Evolutionary conservation across 2,329 filamentous ascomycete species (phyloP).

Genomic region (Arthrobotrys entomopaga): DNA sequence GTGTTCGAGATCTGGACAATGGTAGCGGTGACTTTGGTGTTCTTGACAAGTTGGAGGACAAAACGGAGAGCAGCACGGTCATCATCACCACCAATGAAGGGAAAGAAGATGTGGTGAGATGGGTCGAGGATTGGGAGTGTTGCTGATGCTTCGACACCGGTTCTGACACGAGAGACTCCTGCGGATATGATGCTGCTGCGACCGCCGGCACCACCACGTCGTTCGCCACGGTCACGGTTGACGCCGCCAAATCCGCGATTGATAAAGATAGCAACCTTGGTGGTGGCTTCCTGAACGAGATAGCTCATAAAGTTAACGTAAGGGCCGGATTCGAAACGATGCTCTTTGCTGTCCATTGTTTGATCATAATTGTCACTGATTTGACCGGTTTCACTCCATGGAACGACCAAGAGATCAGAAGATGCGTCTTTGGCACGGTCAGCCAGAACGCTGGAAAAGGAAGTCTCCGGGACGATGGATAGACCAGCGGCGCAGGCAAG

Average conservation of each 20-base stretch:
- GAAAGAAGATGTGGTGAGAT: constrained; percentile 84
- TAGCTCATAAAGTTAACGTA: constrained; percentile 80
- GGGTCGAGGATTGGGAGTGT: constrained; percentile 72
- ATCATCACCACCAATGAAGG: constrained; percentile 85
- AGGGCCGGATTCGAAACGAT: constrained; percentile 70
- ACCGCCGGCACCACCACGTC: constrained; percentile 57
- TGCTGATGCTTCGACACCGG: constrained; percentile 65
- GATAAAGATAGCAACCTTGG: constrained; percentile 81
- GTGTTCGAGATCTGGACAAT: constrained; percentile 70
- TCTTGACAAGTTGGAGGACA: constrained; percentile 83
- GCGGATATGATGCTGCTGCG: constrained; percentile 54
- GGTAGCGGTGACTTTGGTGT: constrained; percentile 79
- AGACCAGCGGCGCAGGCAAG: constrained; percentile 84
- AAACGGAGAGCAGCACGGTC: constrained; percentile 82
- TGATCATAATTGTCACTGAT: constrained; percentile 71
- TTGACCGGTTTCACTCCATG: constrained; percentile 86
- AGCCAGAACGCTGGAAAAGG: constrained; percentile 80
- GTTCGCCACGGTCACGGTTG: constrained; percentile 59
- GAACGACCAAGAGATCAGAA: constrained; percentile 81
- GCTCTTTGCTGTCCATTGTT: constrained; percentile 65
- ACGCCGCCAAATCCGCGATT: constrained; percentile 74
- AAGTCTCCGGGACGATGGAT: constrained; percentile 78
- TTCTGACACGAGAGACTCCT: constrained; percentile 56
- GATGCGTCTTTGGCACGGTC: constrained; percentile 75
- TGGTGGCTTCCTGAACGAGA: constrained; percentile 72